Conservation (phyloP, 2,329 filamentous ascomycete genomes). For the Penicillium sp. region DNA sequence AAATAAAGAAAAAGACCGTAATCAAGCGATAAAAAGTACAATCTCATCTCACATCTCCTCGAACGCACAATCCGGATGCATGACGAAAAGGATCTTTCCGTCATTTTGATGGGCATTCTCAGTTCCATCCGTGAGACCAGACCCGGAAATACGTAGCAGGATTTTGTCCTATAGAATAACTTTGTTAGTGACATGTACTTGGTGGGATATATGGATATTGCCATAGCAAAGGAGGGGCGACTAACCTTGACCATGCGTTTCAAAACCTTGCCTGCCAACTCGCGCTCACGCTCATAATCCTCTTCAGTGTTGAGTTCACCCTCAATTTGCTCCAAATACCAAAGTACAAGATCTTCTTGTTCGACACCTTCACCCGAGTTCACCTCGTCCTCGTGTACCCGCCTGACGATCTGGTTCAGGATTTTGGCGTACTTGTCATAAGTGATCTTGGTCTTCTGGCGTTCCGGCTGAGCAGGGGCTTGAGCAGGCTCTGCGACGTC, state of each 20-base stretch:
- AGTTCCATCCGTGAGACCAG: slow-evolving; percentile 79
- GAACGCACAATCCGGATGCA: slow-evolving; percentile 91
- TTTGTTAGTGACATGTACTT: not conserved
- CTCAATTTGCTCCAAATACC: slow-evolving; percentile 92
- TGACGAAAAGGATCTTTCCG: slow-evolving; percentile 68
- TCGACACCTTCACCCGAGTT: slow-evolving; percentile 77
- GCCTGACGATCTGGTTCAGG: slow-evolving; percentile 77
- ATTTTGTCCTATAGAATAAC: slow-evolving; percentile 52
- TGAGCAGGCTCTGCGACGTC: slow-evolving; percentile 46
- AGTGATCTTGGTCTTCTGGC: slow-evolving; percentile 79
- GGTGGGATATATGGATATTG: not conserved
- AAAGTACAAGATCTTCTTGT: slow-evolving; percentile 74
- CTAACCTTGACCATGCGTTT: slow-evolving; percentile 91
- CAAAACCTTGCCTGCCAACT: slow-evolving; percentile 76
- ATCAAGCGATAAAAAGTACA: slow-evolving; percentile 10
- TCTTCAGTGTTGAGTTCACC: slow-evolving; percentile 76
- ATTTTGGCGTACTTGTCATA: slow-evolving; percentile 94
- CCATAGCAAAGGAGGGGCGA: not conserved
- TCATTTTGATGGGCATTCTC: slow-evolving; percentile 50
- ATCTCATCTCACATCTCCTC: slow-evolving; percentile 58
- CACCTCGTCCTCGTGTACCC: slow-evolving; percentile 78
- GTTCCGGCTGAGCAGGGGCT: slow-evolving; percentile 35
- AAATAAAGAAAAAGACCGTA: slow-evolving; percentile 1
- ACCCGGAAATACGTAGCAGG: slow-evolving; percentile 65
- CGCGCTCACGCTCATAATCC: slow-evolving; percentile 71